phyloP scores from a whole-genome alignment of 768 basidiomycete genomes.

The Leccinum ochraceum region DNA sequence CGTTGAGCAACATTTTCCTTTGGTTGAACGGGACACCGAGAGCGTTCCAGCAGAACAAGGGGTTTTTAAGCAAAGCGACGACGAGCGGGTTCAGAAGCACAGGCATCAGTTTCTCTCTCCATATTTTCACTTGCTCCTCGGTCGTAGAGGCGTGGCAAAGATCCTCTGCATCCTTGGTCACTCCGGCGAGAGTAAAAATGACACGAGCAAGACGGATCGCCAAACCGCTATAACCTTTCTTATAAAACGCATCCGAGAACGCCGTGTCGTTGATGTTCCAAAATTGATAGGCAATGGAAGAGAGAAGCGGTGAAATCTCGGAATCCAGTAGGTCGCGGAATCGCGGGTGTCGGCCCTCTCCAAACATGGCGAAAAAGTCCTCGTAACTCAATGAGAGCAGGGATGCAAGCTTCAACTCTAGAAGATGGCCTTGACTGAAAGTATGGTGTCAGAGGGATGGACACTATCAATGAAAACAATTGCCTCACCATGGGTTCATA shows the following conservation, averaged over 20 bases:
- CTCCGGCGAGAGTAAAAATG: constrained; percentile 61
- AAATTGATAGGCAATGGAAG: constrained; percentile 74
- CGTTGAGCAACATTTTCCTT: constrained; percentile 56
- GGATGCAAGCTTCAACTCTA: constrained; percentile 77
- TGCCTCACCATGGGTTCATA: constrained; percentile 61
- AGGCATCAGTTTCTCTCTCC: constrained; percentile 58
- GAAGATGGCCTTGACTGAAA: constrained; percentile 66
- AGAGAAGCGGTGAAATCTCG: constrained; percentile 64
- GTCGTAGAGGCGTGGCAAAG: constrained; percentile 57
- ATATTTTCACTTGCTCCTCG: constrained; percentile 61
- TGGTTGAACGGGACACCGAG: constrained; percentile 76
- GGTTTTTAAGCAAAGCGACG: constrained; percentile 47
- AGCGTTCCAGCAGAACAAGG: constrained; percentile 70
- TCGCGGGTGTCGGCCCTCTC: constrained; percentile 55
- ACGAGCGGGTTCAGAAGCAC: constrained; percentile 62
- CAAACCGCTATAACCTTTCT: constrained; percentile 65
- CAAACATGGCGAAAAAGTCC: constrained; percentile 70
- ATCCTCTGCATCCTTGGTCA: constrained; percentile 52
- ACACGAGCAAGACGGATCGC: constrained; percentile 62
- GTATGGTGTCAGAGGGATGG: neutral
- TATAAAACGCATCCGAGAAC: constrained; percentile 58
- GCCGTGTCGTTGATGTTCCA: constrained; percentile 64
- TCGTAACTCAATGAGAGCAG: constrained; percentile 55
- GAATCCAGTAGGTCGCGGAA: constrained; percentile 64
- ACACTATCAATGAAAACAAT: neutral